Percentiles rank a stretch among this genome's conserved stretches.
Evolutionary conservation across 768 basidiomycete species (phyloP).

Genomic region (Tubosaeta sp.): DNA sequence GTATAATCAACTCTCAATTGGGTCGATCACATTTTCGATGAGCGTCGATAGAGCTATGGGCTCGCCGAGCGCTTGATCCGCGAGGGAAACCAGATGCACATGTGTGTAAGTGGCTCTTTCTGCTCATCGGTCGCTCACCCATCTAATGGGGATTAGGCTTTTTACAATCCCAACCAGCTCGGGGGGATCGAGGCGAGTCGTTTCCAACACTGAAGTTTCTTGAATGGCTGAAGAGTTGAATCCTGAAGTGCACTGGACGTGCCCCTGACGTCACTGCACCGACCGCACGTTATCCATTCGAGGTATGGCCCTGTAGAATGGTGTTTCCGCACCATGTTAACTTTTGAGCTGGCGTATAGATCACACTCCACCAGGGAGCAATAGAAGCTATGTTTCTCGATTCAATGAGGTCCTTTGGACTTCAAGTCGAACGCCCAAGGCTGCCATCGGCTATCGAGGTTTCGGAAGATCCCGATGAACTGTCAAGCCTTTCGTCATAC

Average conservation of each 20-base stretch:
- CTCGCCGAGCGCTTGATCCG: conserved; percentile 59
- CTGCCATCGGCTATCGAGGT: conserved; percentile 30
- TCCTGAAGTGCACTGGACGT: conserved; percentile 53
- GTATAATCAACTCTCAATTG: conserved; percentile 12
- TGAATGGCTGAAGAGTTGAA: background rate
- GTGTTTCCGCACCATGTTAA: background rate
- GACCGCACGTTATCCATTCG: conserved; percentile 67
- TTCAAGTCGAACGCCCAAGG: conserved; percentile 35
- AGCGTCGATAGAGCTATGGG: conserved; percentile 61
- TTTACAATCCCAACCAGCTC: conserved; percentile 61
- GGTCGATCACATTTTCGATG: background rate
- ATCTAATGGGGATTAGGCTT: conserved; percentile 45
- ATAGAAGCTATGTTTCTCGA: conserved; percentile 42
- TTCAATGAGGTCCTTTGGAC: conserved; percentile 30
- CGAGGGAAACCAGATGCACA: conserved; percentile 67
- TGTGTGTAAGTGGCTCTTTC: conserved; percentile 45
- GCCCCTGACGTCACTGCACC: conserved; percentile 58
- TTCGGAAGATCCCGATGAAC: conserved; percentile 34
- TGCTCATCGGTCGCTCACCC: too few species aligned
- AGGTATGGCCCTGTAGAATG: conserved; percentile 36
- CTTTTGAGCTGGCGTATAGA: conserved; percentile 11
- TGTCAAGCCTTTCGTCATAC: conserved; percentile 30
- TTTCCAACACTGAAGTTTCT: background rate
- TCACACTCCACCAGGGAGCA: conserved; percentile 38
- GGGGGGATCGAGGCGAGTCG: conserved; percentile 57